Conservation (phyloP, 1,284 basidiomycete genomes). For the Cystobasidium pallidum region DNA sequence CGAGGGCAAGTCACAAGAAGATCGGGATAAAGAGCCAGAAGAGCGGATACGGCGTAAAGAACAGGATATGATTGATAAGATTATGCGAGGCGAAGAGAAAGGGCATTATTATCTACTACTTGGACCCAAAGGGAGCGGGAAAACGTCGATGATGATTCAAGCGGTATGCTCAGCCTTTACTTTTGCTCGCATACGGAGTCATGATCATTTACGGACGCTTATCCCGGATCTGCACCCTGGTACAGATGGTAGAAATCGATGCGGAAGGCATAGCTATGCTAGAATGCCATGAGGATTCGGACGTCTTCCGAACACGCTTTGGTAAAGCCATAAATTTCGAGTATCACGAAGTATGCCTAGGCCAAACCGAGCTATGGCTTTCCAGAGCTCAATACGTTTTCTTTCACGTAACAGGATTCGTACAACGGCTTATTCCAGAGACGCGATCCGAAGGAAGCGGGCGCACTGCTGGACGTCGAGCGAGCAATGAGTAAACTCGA, state of each 20-base stretch:
- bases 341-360: slow-evolving; percentile 56
- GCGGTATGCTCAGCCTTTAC: background rate
- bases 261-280: slow-evolving; percentile 53
- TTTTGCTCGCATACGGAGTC: background rate
- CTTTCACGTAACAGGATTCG: slow-evolving; percentile 37
- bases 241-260: slow-evolving; percentile 45
- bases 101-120: slow-evolving; percentile 51
- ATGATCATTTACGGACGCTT: background rate
- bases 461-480: slow-evolving; percentile 79
- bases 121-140: slow-evolving; percentile 50
- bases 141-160: slow-evolving; percentile 46
- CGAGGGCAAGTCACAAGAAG: slow-evolving; percentile 12
- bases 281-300: slow-evolving; percentile 53
- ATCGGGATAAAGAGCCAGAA: slow-evolving; percentile 18
- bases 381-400: slow-evolving; percentile 28
- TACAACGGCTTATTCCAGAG: slow-evolving; percentile 66
- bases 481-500: slow-evolving; percentile 80
- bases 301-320: slow-evolving; percentile 65
- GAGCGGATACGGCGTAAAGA: slow-evolving; percentile 49
- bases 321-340: slow-evolving; percentile 78
- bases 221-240: background rate
- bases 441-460: slow-evolving; percentile 79
- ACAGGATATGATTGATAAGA: slow-evolving; percentile 50
- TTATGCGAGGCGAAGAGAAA: slow-evolving; percentile 51
- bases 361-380: slow-evolving; percentile 40